These are phyloP conservation scores for Penicillium olsonii DNA, from an alignment of 2,329 filamentous ascomycete species.

Conservation along the genomic window DNA sequence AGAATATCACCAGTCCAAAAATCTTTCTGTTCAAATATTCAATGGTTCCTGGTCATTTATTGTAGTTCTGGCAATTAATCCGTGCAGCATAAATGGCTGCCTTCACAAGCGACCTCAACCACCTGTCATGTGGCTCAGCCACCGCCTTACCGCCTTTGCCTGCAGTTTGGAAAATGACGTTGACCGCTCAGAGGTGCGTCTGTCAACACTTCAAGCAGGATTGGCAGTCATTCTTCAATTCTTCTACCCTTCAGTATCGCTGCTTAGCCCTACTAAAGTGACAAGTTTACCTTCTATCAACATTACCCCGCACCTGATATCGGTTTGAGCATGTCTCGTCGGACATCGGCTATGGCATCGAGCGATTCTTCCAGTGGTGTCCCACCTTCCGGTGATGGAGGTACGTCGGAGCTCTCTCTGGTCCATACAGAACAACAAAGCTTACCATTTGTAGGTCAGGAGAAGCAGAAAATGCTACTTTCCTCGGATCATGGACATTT, in stretches of 20 bases:
- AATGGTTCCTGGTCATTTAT: constrained; percentile 14
- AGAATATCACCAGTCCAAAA: constrained; percentile 34
- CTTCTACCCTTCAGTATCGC: constrained; percentile 15
- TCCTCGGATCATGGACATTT: constrained; percentile 52
- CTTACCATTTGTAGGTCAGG: constrained; percentile 40
- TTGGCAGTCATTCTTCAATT: constrained; percentile 21
- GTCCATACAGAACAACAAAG: constrained; percentile 4
- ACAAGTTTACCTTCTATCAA: constrained; percentile 2
- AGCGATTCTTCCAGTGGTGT: constrained; percentile 33
- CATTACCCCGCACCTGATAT: constrained; percentile 8
- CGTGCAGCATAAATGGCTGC: background rate
- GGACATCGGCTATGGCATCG: constrained; percentile 38
- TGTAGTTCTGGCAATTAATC: background rate
- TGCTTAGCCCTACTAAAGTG: constrained; percentile 5
- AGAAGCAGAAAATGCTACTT: constrained; percentile 53
- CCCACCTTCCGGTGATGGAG: constrained; percentile 34
- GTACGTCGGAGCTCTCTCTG: constrained; percentile 27
- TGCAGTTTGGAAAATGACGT: constrained; percentile 41
- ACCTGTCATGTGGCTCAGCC: constrained; percentile 15
- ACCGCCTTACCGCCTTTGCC: constrained; percentile 21
- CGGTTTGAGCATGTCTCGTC: constrained; percentile 41
- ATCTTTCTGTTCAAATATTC: constrained; percentile 19
- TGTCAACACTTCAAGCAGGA: constrained; percentile 36
- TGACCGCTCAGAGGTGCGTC: constrained; percentile 32
- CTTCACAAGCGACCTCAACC: background rate